Base-by-base conservation (phyloP, 2,329 filamentous ascomycete genomes). In the Dothiorella sarmentorum region DNA sequence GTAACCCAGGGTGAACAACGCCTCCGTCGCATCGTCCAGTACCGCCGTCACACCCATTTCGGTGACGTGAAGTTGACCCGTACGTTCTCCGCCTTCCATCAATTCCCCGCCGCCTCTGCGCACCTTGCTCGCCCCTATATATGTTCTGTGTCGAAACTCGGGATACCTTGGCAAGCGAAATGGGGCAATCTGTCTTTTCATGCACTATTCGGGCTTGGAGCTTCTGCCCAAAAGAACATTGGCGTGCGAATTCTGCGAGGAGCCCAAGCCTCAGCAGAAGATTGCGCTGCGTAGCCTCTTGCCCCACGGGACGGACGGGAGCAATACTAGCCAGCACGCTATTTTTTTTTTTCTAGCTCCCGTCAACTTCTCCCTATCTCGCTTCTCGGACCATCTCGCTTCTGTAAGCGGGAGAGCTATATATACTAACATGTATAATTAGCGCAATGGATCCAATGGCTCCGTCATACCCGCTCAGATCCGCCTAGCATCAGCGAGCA, bases 371-470 rank as follows among this genome's bases (percentile, higher is more conserved):
- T 18, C 17, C 49, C 33, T 35, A 40, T 53, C 29, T 53, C 35
- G 49, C 22, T 40, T 40, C 49, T 35, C 13, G 24, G 49, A 22
- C 10, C 35, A 29, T 53, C 33, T 53, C 49, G 49, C 35, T 40
- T 53, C 49, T 20, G 22, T 29, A 53, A 53, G 49, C 47, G 47
- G 24, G n/a, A 3, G n/a, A 35, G 11, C 17, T 22, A 42, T 33
- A 24, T 44, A 31, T 17, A 24, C 52, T 56, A 26, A 56, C 38
- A 24, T 43, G 10, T 7, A 15, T 38, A 13, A 42, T 17, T 68
- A 84, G 81, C 84, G 55, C 82, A 84, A 79, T 87, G 85, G 85
- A 82, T 85, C 66, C 85, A 87, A 73, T 87, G 85, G 85, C 80
- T 87, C 24, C 82, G 85, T 65, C 78, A 86, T 64, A 83, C 84